phyloP scores from a whole-genome alignment of 31 red algal genomes.

The Endocladia muricata region DNA sequence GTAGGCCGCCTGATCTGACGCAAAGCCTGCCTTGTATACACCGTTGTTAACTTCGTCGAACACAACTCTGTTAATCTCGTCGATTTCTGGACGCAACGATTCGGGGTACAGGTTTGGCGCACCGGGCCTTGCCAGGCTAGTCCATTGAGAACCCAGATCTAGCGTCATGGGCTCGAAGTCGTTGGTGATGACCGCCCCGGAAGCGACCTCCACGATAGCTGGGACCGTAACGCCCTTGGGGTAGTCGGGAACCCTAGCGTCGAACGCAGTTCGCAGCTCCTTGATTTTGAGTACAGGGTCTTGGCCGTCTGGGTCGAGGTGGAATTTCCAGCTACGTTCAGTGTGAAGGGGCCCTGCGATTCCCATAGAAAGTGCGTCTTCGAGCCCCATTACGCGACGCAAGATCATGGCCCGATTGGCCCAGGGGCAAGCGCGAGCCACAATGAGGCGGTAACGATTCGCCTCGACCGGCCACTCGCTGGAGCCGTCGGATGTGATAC shows the following conservation, averaged over 20 bases:
- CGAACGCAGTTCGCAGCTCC: slow-evolving; percentile 25
- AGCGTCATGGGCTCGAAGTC: slow-evolving; percentile 18
- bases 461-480: too few species aligned
- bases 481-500: too few species aligned
- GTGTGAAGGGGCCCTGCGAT: slow-evolving; percentile 35
- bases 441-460: too few species aligned
- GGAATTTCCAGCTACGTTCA: slow-evolving; percentile 38
- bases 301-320: too few species aligned
- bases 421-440: too few species aligned
- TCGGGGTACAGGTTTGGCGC: slow-evolving; percentile 25
- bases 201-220: slow-evolving; percentile 46
- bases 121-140: slow-evolving; percentile 17
- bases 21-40: slow-evolving; percentile 57
- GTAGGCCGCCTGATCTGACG: slow-evolving; percentile 34
- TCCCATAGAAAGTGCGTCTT: slow-evolving; percentile 2
- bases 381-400: slow-evolving; percentile 46
- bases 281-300: slow-evolving; percentile 34
- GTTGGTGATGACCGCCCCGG: slow-evolving; percentile 37
- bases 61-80: slow-evolving; percentile 13
- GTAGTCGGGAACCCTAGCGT: slow-evolving; percentile 33
- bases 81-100: background rate
- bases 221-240: slow-evolving; percentile 45
- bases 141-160: slow-evolving; percentile 34
- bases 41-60: slow-evolving; percentile 52
- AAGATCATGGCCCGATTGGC: slow-evolving; percentile 48